Conservation (phyloP, 768 basidiomycete genomes). For the Ephemerocybe angulata region DNA sequence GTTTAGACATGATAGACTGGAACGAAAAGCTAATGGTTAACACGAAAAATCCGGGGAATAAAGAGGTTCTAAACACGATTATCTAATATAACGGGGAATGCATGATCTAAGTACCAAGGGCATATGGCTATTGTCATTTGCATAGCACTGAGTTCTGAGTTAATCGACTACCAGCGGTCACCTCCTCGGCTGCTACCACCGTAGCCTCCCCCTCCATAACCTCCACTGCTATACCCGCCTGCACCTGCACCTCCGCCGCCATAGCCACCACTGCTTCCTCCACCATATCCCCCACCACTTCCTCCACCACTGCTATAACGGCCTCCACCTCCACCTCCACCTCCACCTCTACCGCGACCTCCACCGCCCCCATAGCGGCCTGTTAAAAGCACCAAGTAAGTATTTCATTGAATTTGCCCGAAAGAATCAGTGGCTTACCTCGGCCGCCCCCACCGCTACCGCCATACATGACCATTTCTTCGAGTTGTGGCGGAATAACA, state of each 20-base stretch:
- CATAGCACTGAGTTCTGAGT: not conserved
- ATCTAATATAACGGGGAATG: not conserved
- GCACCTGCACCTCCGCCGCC: constrained; percentile 39
- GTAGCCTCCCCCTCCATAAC: constrained; percentile 40
- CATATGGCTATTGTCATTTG: not conserved
- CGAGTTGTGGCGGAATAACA: constrained; percentile 79
- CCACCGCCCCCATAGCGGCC: constrained; percentile 58
- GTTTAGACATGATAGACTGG: not conserved
- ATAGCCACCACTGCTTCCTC: constrained; percentile 39
- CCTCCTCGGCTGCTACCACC: constrained; percentile 21
- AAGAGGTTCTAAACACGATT: not conserved
- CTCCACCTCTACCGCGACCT: constrained; percentile 37
- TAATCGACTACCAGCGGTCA: constrained; percentile 29
- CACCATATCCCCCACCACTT: constrained; percentile 36
- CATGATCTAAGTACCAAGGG: not conserved
- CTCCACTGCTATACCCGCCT: constrained; percentile 48
- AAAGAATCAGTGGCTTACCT: constrained; percentile 38
- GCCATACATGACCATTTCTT: constrained; percentile 89
- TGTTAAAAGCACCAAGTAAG: constrained; percentile 24
- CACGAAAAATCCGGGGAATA: not conserved
- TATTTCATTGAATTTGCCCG: not conserved
- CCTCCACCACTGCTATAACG: constrained; percentile 42
- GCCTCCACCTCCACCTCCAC: constrained; percentile 41
- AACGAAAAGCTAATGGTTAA: not conserved
- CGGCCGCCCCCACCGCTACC: constrained; percentile 70